Evolutionary conservation across 768 basidiomycete species (phyloP), one percentile per base, ranked within the genome.

Genomic region (Clavulina sp.): DNA sequence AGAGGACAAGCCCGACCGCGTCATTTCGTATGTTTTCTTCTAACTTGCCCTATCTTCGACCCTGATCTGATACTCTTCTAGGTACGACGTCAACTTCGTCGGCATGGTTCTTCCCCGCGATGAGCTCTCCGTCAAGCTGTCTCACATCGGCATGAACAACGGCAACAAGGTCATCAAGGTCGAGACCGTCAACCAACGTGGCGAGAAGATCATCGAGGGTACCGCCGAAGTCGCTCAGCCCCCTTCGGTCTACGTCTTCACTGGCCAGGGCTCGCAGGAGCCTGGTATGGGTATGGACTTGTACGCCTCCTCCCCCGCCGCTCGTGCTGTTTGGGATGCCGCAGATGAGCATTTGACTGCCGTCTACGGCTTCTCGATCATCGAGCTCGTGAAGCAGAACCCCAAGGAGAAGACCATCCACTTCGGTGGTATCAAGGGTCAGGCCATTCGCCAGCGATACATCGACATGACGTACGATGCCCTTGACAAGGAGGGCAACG

Each of bases 381-480:
- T 96, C 60, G 92, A 99, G 64, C 95, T 99, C 59, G 93, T 99
- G 66, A 93, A 92, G 70, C 84, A 92, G 64, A 96, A 97, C 64
- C 92, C 93, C 19, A 95, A 91, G 73, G 80, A 85, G 66, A 89
- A 96, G 72, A 99, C 91, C 0, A 82, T 99, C 59, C 93, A 99
- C 66, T 99, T 99, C 58, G 95, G 95, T 71, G 95, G 95, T 63
- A 86, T 97, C 66, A 96, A 96, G 69, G 95, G 95, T 36, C 93
- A 97, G 64, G 92, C 81, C 2, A 97, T 97, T 57, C 85, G 95
- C 28, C 85, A 92, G 60, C 80, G 95, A n/a, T 99, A 99, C 69
- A 97, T 97, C 88, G 91, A 92, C 59, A 95, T 99, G 84, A 84
- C 85, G 3, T 97, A 96, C 70, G 92, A 96, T 62, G 81, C 89